Evolutionary conservation across 2,329 filamentous ascomycete species (phyloP).

Genomic region (Geosmithia flava): DNA sequence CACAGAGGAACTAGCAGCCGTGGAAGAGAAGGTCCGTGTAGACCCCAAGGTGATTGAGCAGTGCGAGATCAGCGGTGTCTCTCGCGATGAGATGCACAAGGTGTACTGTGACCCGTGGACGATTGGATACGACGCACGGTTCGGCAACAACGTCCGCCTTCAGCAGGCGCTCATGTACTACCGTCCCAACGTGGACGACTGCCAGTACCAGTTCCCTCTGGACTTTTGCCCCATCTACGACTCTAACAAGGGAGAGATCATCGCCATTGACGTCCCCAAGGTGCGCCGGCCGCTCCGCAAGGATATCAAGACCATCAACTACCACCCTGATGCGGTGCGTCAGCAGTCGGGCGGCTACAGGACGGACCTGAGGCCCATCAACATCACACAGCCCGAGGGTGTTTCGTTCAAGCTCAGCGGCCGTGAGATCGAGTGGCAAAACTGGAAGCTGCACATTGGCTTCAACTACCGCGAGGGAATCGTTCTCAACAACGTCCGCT

Average conservation of each 20-base stretch:
- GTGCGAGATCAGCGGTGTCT: slow-evolving; percentile 71
- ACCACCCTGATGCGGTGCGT: slow-evolving; percentile 55
- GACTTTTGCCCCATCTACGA: slow-evolving; percentile 94
- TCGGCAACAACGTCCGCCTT: slow-evolving; percentile 63
- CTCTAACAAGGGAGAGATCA: slow-evolving; percentile 62
- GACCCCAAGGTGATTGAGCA: slow-evolving; percentile 86
- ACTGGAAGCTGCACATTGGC: slow-evolving; percentile 85
- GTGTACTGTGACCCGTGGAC: slow-evolving; percentile 96
- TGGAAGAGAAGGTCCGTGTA: slow-evolving; percentile 63
- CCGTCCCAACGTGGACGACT: slow-evolving; percentile 71
- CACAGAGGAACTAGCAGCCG: slow-evolving; percentile 76
- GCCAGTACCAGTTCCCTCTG: slow-evolving; percentile 81
- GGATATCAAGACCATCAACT: slow-evolving; percentile 52
- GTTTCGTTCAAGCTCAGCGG: slow-evolving; percentile 75
- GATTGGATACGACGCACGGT: slow-evolving; percentile 86
- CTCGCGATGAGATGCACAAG: slow-evolving; percentile 77
- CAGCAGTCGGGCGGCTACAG: slow-evolving; percentile 65
- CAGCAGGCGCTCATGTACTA: slow-evolving; percentile 97
- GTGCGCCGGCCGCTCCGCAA: slow-evolving; percentile 55
- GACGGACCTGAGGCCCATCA: slow-evolving; percentile 70
- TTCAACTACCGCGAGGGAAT: slow-evolving; percentile 94
- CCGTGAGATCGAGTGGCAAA: slow-evolving; percentile 73
- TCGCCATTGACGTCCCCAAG: slow-evolving; percentile 74
- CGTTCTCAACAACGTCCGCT: slow-evolving; percentile 80
- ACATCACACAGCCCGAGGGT: slow-evolving; percentile 79